These are phyloP conservation scores for Fusarium gaditjirri DNA, from an alignment of 2,329 filamentous ascomycete species.

Conservation along the genomic window DNA sequence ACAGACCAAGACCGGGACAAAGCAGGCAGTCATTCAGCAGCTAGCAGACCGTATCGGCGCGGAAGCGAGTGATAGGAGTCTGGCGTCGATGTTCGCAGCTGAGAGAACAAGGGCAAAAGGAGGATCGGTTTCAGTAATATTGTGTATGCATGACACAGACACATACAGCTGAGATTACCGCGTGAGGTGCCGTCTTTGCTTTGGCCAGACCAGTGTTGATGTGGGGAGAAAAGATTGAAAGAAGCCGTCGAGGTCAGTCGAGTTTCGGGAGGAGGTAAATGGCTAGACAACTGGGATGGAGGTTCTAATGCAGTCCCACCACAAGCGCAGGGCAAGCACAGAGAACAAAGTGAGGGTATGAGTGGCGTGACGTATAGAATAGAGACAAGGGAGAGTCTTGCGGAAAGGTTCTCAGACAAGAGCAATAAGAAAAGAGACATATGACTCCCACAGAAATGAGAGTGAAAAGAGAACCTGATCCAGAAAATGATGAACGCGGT, in stretches of 20 bases:
- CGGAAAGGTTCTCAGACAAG: background rate
- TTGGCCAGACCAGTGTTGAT: constrained; percentile 21
- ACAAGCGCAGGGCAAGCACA: constrained; percentile 23
- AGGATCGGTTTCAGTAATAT: constrained; percentile 22
- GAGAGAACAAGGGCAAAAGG: constrained; percentile 12
- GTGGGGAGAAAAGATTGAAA: constrained; percentile 34
- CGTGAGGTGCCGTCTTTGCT: constrained; percentile 29
- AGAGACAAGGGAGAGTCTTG: constrained; percentile 5
- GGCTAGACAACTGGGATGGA: constrained; percentile 29
- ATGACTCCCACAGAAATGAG: constrained; percentile 4
- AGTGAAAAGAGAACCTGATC: background rate
- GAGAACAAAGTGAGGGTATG: constrained; percentile 18
- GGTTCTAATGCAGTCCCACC: constrained; percentile 36
- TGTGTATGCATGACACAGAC: constrained; percentile 37
- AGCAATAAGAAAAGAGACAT: background rate
- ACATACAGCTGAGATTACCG: constrained; percentile 40
- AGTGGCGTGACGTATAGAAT: constrained; percentile 33
- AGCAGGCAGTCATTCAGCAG: constrained; percentile 16
- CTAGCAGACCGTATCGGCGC: constrained; percentile 12
- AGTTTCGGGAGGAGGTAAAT: constrained; percentile 21
- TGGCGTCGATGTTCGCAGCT: constrained; percentile 31
- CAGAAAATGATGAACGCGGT: constrained; percentile 20
- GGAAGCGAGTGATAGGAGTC: constrained; percentile 16
- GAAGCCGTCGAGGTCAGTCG: constrained; percentile 28
- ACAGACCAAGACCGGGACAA: constrained; percentile 40